Evolutionary conservation across 1,284 basidiomycete genomes (phyloP), one percentile per base, ranked within the genome.

Genomic region (Golubevia pallescens): DNA sequence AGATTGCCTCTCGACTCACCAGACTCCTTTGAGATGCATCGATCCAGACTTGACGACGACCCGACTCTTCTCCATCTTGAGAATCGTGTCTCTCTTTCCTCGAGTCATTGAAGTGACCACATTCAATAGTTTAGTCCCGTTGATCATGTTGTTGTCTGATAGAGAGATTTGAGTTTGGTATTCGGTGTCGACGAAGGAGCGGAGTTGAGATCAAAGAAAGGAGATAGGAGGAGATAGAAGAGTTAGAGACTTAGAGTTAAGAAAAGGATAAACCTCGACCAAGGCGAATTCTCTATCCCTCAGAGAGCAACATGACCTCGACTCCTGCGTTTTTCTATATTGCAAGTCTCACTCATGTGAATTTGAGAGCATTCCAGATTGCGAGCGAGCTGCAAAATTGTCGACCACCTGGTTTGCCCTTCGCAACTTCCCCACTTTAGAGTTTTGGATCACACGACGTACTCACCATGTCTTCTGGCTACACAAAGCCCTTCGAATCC

Each of bases 11-110:
- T 34, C 60, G 13, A 69, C 64, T 19, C 48, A 69, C 82, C 82
- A 85, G n/a, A 85, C 82, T 55, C 82, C 82, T 68, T 85, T 85
- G 48, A 85, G 73, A 58, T 84, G 81, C 81, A 85, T 84, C 16
- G 82, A 80, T 34, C 82, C 81, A 7, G 82, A 80, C 69, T 85
- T 85, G 68, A 85, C 82, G 48, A 85, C 82, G 56, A 84, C 76
- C n/a, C 82, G 73, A 63, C 82, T 81, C 74, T 84, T 84, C 60
- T 85, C 81, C 65, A 84, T 84, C 61, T 85, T 85, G 51, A 85
- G 67, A 60, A 85, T 84, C 54, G 81, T 81, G 63, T 85, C 82
- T 24, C 82, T 79, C 71, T 85, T 85, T 21, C 82, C 82, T 51
- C 82, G 81, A 34, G 82, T 81, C 82, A 85, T 82, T 60, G 77